Conservation (phyloP, 139 green algal species). For the Zygnema circumcarinatum region DNA sequence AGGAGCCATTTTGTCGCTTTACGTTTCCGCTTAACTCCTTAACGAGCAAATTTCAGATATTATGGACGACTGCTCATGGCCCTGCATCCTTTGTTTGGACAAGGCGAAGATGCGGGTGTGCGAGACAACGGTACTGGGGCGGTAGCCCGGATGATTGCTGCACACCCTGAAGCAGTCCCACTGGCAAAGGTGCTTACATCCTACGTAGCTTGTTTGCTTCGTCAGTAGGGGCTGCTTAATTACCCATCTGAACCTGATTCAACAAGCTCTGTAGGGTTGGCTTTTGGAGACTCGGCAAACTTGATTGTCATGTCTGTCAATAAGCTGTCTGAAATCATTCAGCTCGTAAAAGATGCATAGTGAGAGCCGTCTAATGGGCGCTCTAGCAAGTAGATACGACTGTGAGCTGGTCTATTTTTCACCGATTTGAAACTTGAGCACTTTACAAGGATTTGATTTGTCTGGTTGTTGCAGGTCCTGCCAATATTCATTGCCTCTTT, state of each 20-base stretch:
- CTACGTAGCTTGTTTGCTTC: background rate
- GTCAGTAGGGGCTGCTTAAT: background rate
- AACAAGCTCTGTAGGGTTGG: background rate
- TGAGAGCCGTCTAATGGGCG: too few relatives aligned
- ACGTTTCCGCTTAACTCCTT: too few relatives aligned
- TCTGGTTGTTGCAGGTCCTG: constrained; percentile 64
- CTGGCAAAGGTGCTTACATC: constrained; percentile 46
- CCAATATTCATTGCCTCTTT: constrained; percentile 70
- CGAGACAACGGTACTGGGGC: constrained; percentile 78
- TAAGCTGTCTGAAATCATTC: background rate
- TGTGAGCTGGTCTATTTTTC: too few relatives aligned
- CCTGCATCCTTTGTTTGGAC: constrained; percentile 74
- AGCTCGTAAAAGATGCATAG: too few relatives aligned
- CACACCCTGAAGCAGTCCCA: constrained; percentile 50
- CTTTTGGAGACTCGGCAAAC: background rate
- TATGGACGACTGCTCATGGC: constrained; percentile 61
- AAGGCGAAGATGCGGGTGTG: constrained; percentile 61
- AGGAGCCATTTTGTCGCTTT: too few relatives aligned
- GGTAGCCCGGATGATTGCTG: constrained; percentile 70
- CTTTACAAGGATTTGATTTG: too few relatives aligned
- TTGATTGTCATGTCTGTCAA: background rate
- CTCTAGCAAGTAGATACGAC: too few relatives aligned
- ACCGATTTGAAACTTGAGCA: too few relatives aligned
- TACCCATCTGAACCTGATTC: background rate
- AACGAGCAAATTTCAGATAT: too few relatives aligned